These are phyloP conservation scores for Xylaria sp. DNA, from an alignment of 2,329 filamentous ascomycete genomes.

Conservation along the genomic window DNA sequence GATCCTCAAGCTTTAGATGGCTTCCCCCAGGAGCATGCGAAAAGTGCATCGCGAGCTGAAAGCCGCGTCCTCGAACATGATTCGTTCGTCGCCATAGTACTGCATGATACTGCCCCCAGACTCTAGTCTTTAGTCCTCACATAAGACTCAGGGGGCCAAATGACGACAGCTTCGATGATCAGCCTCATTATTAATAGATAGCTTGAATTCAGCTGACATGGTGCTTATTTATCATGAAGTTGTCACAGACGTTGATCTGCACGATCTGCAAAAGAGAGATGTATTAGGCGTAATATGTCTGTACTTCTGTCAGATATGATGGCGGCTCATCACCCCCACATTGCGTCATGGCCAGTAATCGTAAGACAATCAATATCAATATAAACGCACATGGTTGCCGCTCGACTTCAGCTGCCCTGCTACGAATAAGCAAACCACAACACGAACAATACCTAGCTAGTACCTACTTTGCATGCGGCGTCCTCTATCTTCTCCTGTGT, in stretches of 20 bases:
- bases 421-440: not conserved
- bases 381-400: not conserved
- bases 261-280: not conserved
- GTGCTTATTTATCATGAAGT: not conserved
- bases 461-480: not conserved
- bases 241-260: not conserved
- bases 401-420: not conserved
- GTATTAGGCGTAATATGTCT: not conserved
- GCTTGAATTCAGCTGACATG: not conserved
- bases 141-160: not conserved
- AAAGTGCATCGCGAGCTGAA: not conserved
- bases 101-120: too few species aligned
- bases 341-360: not conserved
- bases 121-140: not conserved
- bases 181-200: not conserved
- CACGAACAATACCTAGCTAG: not conserved
- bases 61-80: too few species aligned
- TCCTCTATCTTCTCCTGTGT: not conserved
- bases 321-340: not conserved
- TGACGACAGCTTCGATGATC: not conserved
- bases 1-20: too few species aligned
- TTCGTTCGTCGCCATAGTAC: too few species aligned
- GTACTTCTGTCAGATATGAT: not conserved
- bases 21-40: too few species aligned
- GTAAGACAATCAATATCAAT: not conserved